Evolutionary conservation across 2,329 filamentous ascomycete genomes (phyloP).

Genomic region (Chaetomium globosum): DNA sequence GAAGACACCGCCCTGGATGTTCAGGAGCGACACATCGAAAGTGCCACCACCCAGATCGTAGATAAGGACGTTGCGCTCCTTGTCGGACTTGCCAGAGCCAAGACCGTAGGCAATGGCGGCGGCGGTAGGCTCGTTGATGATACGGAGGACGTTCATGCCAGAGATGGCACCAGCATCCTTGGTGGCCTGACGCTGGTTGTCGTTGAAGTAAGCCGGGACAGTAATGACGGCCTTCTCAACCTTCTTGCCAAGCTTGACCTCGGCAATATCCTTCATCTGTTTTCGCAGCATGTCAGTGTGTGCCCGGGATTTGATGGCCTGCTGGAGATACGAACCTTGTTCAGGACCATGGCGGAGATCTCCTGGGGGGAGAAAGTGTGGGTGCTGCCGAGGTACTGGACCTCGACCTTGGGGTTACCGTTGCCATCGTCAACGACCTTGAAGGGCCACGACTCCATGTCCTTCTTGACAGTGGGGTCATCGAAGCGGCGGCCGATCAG

Average conservation of each 20-base stretch:
- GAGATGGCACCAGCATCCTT: slow-evolving; percentile 98
- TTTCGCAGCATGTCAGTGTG: slow-evolving; percentile 26
- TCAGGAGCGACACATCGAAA: slow-evolving; percentile 98
- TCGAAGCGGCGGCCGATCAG: slow-evolving; percentile 95
- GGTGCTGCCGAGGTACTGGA: slow-evolving; percentile 91
- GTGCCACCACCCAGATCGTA: slow-evolving; percentile 99
- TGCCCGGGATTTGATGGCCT: background rate
- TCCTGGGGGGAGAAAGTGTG: slow-evolving; percentile 98
- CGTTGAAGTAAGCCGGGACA: slow-evolving; percentile 99
- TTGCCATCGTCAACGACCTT: slow-evolving; percentile 84
- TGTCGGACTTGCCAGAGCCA: slow-evolving; percentile 88
- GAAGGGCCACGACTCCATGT: slow-evolving; percentile 98
- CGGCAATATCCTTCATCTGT: slow-evolving; percentile 99
- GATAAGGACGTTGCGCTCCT: slow-evolving; percentile 98
- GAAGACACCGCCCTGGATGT: slow-evolving; percentile 99
- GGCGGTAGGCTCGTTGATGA: slow-evolving; percentile 99
- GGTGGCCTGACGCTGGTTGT: slow-evolving; percentile 99
- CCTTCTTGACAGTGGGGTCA: slow-evolving; percentile 97
- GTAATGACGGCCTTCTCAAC: slow-evolving; percentile 99
- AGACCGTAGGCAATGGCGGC: slow-evolving; percentile 98
- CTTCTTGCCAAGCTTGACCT: slow-evolving; percentile 97
- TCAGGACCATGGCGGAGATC: slow-evolving; percentile 97
- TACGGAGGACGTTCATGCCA: slow-evolving; percentile 97
- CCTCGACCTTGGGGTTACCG: slow-evolving; percentile 88
- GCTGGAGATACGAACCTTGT: slow-evolving; percentile 70